phyloP scores from a whole-genome alignment of 2,329 filamentous ascomycete genomes.

The Lasiodiplodia sp. region DNA sequence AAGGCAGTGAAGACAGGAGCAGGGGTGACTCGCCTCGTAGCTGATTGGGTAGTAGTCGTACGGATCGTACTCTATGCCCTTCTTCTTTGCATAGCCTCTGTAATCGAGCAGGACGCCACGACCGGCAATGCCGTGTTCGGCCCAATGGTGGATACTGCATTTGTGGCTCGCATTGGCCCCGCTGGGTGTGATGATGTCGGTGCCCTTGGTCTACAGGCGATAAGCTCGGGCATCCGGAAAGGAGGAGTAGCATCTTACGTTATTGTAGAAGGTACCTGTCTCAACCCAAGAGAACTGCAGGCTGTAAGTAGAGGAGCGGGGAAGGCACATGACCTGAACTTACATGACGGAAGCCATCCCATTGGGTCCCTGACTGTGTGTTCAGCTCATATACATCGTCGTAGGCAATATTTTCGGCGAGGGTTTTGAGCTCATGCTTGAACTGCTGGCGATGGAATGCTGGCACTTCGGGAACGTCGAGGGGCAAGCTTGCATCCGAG shows the following conservation, averaged over 20 bases:
- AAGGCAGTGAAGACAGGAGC: not conserved
- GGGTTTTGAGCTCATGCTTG: constrained; percentile 61
- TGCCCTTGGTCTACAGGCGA: constrained; percentile 40
- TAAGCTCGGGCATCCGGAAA: constrained; percentile 1
- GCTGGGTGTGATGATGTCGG: constrained; percentile 48
- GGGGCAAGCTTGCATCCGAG: constrained; percentile 52
- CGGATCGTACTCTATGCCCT: constrained; percentile 52
- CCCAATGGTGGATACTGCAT: constrained; percentile 56
- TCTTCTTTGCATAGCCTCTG: constrained; percentile 49
- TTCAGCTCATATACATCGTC: constrained; percentile 55
- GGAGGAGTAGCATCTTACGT: constrained; percentile 34
- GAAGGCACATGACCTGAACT: not conserved
- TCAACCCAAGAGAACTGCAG: constrained; percentile 48
- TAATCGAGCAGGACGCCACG: constrained; percentile 56
- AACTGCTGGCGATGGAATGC: constrained; percentile 62
- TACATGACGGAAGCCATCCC: constrained; percentile 55
- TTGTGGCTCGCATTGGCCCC: constrained; percentile 52
- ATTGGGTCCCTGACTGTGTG: constrained; percentile 55
- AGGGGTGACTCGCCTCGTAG: constrained; percentile 37
- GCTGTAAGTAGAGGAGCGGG: not conserved
- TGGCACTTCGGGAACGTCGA: constrained; percentile 61
- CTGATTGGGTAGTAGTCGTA: constrained; percentile 52
- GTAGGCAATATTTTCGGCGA: constrained; percentile 47
- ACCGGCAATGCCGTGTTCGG: constrained; percentile 54
- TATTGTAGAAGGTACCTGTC: constrained; percentile 52